phyloP scores from a whole-genome alignment of 225 moss, liverwort and hornwort genomes.

The Thuidium tamariscinum region DNA sequence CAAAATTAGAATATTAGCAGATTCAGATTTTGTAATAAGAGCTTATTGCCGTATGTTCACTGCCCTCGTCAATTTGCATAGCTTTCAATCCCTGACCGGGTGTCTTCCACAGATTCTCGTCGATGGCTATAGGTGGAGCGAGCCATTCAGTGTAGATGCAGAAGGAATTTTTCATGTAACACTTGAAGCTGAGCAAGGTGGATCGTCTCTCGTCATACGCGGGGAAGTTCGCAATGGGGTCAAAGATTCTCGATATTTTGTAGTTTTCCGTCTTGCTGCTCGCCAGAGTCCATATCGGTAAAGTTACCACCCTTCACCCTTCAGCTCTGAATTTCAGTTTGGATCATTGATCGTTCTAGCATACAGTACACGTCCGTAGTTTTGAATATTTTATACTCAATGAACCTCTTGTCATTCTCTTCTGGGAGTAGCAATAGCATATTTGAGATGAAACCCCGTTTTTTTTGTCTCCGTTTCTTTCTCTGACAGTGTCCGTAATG shows the following conservation, averaged over 20 bases:
- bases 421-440: not conserved
- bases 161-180: constrained; percentile 71
- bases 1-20: not conserved
- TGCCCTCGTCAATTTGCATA: not conserved
- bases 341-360: not conserved
- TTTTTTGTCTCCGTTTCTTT: not conserved
- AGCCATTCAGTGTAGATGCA: constrained; percentile 76
- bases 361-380: not conserved
- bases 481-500: not conserved
- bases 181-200: constrained; percentile 51
- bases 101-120: constrained; percentile 48
- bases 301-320: not conserved
- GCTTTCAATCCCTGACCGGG: not conserved
- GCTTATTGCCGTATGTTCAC: not conserved
- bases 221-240: constrained; percentile 88
- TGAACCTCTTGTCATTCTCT: not conserved
- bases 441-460: not conserved
- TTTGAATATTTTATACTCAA: not conserved
- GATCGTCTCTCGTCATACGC: constrained; percentile 38
- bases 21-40: not conserved
- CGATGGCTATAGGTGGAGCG: constrained; percentile 85
- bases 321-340: not conserved
- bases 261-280: constrained; percentile 72
- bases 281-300: constrained; percentile 82
- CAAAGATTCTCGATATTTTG: constrained; percentile 68